These are phyloP conservation scores for Saccharomycopsis javanensis DNA, from an alignment of 805 yeast genomes.

Conservation along the genomic window DNA sequence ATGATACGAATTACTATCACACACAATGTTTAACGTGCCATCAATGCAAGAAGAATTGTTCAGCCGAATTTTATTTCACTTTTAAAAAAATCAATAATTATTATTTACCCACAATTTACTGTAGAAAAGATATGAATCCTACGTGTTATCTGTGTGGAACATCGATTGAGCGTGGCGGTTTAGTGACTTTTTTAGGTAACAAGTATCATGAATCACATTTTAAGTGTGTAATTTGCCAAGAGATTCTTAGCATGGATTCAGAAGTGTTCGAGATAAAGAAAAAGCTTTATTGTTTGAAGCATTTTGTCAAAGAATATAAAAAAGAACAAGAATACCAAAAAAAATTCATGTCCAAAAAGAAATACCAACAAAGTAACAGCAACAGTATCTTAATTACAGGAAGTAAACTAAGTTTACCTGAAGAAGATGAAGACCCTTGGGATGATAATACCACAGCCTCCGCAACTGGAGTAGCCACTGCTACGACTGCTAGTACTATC, in stretches of 20 bases:
- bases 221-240: slow-evolving; percentile 8
- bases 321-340: slow-evolving; percentile 3
- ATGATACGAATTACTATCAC: slow-evolving; percentile 6
- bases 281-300: slow-evolving; percentile 9
- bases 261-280: slow-evolving; percentile 11
- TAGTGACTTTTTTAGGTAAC: slow-evolving; percentile 13
- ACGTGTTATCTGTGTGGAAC: slow-evolving; percentile 8
- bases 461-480: neutral
- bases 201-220: slow-evolving; percentile 17
- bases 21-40: slow-evolving; percentile 16
- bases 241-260: neutral
- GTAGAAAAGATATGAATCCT: slow-evolving; percentile 17
- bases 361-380: neutral
- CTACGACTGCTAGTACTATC: neutral
- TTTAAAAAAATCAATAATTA: slow-evolving; percentile 15
- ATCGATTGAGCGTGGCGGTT: slow-evolving; percentile 13
- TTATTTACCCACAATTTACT: slow-evolving; percentile 16
- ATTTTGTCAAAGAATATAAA: slow-evolving; percentile 11
- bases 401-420: neutral
- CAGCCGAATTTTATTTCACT: slow-evolving; percentile 15
- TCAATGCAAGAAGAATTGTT: slow-evolving; percentile 14
- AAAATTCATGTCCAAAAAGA: neutral
- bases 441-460: neutral
- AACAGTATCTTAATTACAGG: neutral
- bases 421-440: neutral